Base-by-base conservation (phyloP, 305 asterid species). In the Ajuga reptans region DNA sequence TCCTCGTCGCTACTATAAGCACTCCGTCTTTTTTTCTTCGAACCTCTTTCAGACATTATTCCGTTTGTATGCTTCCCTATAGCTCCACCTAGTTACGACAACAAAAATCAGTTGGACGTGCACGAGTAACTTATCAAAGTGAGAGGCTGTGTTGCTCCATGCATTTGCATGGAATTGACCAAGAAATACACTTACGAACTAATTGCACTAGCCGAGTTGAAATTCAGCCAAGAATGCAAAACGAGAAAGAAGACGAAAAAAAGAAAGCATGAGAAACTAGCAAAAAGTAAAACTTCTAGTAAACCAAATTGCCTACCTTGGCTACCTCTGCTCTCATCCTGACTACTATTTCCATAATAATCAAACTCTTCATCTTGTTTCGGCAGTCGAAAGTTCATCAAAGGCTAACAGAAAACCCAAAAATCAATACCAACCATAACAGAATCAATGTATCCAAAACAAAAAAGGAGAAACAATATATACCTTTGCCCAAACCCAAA, bases 311-410 rank as follows among this genome's bases (percentile, higher is more conserved):
- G 78, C 81, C 80, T 83, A 92, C 95, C 95, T 87, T 82, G 90
- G 85, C 89, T 81, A 85, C 92, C 95, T 87, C 87, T 84, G 91
- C 96, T 91, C 82, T 94, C 99, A 75, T 91, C 98, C 85, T 91
- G 96, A 83, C 99, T 94, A 82, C 96, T 88, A 82, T 87, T 87
- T 71, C 83, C 97, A 74, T 84, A 84, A 83, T 89, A 86, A 81
- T 93, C 96, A 80, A 87, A 84, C 75, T 86, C 96, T 61, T 87
- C 95, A 59, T 83, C 96, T 64, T 83, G 92, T 75, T 85, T 92
- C 65, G 96, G 99, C 82, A 94, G 92, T 79, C 81, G 95, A 82
- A 85, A 94, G 86, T 82, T 91, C 89, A 84, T 85, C 93, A 94
- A 83, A 64, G 97, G 84, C 99, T 94, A 81, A 72, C 71, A 78